Conservation (phyloP, 2,329 filamentous ascomycete species). For the Thielaviopsis musarum region DNA sequence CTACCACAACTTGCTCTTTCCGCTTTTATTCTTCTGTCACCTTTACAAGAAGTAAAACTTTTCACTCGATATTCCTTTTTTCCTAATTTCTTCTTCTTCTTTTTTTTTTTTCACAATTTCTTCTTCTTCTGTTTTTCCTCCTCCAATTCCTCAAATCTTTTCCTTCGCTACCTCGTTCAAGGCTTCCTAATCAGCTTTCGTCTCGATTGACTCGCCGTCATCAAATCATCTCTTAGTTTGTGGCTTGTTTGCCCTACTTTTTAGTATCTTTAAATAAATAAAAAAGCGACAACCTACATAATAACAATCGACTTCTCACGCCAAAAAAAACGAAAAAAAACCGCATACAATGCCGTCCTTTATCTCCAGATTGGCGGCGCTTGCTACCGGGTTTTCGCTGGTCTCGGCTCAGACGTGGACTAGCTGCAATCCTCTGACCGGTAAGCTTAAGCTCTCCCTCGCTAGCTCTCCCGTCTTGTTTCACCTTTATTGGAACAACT, state of each 20-base stretch:
- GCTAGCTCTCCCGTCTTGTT: background rate
- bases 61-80: too few species aligned
- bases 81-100: background rate
- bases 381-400: conserved; percentile 15
- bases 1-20: too few species aligned
- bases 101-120: background rate
- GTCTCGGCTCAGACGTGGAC: conserved; percentile 25
- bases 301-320: background rate
- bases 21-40: too few species aligned
- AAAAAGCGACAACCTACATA: background rate
- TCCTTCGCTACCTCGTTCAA: background rate
- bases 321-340: too few species aligned
- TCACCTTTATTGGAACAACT: background rate
- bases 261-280: background rate
- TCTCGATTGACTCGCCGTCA: too few species aligned
- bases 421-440: conserved; percentile 23
- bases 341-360: background rate
- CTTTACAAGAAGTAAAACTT: too few species aligned
- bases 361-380: conserved; percentile 11
- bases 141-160: background rate
- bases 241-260: background rate
- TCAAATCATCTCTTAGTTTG: background rate
- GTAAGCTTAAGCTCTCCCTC: conserved; percentile 16
- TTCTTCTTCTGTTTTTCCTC: background rate
- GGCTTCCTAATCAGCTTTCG: background rate